Conservation (phyloP, 805 yeast genomes). For the Torulaspora delbrueckii region DNA sequence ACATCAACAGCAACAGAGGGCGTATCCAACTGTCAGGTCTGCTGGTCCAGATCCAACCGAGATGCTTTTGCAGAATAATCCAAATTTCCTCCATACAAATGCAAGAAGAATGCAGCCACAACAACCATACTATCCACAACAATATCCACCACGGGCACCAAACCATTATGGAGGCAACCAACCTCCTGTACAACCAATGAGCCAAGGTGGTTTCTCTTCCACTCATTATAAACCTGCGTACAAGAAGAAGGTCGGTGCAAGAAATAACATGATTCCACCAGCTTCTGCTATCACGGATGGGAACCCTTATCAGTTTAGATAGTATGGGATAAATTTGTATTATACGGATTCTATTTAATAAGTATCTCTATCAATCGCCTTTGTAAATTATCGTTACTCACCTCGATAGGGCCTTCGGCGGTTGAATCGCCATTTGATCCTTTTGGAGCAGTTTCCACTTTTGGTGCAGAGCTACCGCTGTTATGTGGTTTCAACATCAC, state of each 20-base stretch:
- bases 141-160: slow-evolving; percentile 1
- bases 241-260: slow-evolving; percentile 35
- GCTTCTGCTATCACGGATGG: slow-evolving; percentile 41
- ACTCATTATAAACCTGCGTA: slow-evolving; percentile 38
- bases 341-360: not conserved
- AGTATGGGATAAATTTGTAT: slow-evolving; percentile 4
- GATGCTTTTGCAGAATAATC: slow-evolving; percentile 43
- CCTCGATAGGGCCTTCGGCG: slow-evolving; percentile 3
- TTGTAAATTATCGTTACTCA: slow-evolving; percentile 6
- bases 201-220: slow-evolving; percentile 4
- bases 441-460: not conserved
- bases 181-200: slow-evolving; percentile 2
- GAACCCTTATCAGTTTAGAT: slow-evolving; percentile 44
- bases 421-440: not conserved
- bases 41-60: slow-evolving; percentile 38
- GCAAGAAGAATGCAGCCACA: slow-evolving; percentile 11
- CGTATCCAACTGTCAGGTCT: slow-evolving; percentile 12
- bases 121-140: slow-evolving; percentile 3
- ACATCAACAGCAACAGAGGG: slow-evolving; percentile 27
- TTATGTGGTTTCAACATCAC: slow-evolving; percentile 60
- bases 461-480: slow-evolving; percentile 4
- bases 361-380: slow-evolving; percentile 1
- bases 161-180: slow-evolving; percentile 7
- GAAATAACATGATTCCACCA: slow-evolving; percentile 37
- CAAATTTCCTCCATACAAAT: slow-evolving; percentile 38